A percentile compares a stretch with the other conserved stretches of the same genome.
Evolutionary conservation across 306 rosid species (phyloP).

Genomic region (Cucumis hystrix): DNA sequence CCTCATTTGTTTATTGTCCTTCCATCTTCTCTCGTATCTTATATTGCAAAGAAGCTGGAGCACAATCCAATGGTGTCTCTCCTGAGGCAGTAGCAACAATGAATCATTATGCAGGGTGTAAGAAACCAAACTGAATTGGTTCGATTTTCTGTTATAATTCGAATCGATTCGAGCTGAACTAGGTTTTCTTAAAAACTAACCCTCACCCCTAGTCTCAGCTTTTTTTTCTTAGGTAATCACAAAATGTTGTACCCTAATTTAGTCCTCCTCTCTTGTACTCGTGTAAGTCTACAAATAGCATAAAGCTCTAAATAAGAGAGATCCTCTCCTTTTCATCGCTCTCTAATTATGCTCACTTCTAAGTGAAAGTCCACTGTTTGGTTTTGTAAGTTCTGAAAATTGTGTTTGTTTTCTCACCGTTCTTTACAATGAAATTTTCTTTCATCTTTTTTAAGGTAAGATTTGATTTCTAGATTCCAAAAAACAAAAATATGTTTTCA

Average conservation of each 20-base stretch:
- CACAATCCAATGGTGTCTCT: constrained; percentile 92
- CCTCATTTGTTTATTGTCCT: constrained; percentile 19
- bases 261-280: neutral
- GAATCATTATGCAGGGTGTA: neutral
- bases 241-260: neutral
- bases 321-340: neutral
- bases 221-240: neutral
- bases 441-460: too few relatives aligned
- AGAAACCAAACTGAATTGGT: too few relatives aligned
- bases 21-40: constrained; percentile 68
- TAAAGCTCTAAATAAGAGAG: neutral
- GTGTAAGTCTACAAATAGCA: neutral
- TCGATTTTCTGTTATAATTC: too few relatives aligned
- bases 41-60: constrained; percentile 79
- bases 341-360: neutral
- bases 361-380: too few relatives aligned
- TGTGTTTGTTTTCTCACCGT: too few relatives aligned
- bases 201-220: neutral
- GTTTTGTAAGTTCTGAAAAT: too few relatives aligned
- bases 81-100: constrained; percentile 32
- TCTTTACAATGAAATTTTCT: too few relatives aligned
- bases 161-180: too few relatives aligned
- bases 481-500: too few relatives aligned
- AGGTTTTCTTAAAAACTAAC: too few relatives aligned
- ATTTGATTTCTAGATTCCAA: too few relatives aligned